These are phyloP conservation scores for Hypoxylon subgilvum DNA, from an alignment of 495 filamentous ascomycete species.

Conservation along the genomic window DNA sequence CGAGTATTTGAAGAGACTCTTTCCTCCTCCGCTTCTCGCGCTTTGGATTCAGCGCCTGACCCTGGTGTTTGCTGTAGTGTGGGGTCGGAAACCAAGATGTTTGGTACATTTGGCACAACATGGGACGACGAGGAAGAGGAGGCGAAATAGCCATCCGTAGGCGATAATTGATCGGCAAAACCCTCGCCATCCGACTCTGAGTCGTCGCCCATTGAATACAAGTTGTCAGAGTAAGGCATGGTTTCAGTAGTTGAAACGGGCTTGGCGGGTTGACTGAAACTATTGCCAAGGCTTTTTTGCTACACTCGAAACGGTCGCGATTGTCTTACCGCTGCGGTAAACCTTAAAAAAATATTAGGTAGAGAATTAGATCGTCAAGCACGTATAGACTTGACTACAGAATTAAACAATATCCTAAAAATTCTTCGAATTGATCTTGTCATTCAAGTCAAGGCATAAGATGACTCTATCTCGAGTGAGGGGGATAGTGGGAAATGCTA, in stretches of 20 bases:
- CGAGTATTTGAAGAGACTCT: slow-evolving; percentile 21
- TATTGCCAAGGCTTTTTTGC: slow-evolving; percentile 34
- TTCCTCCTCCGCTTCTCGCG: slow-evolving; percentile 47
- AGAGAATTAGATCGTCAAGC: too few species aligned
- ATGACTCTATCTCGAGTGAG: slow-evolving; percentile 20
- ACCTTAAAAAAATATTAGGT: neutral
- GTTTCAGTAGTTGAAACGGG: slow-evolving; percentile 35
- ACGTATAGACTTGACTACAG: neutral
- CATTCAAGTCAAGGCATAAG: neutral
- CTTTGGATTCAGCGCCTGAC: slow-evolving; percentile 47
- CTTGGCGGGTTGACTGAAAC: slow-evolving; percentile 34
- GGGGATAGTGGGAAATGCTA: slow-evolving; percentile 2
- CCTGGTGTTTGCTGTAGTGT: slow-evolving; percentile 41
- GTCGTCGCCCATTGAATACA: slow-evolving; percentile 49
- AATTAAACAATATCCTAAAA: neutral
- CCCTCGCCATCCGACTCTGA: slow-evolving; percentile 43
- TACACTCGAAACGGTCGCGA: slow-evolving; percentile 31
- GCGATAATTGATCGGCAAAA: slow-evolving; percentile 47
- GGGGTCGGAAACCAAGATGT: slow-evolving; percentile 51
- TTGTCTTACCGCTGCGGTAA: slow-evolving; percentile 21
- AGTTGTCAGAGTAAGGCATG: slow-evolving; percentile 54
- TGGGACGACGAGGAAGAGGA: slow-evolving; percentile 43
- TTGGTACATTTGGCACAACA: slow-evolving; percentile 46
- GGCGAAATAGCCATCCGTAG: slow-evolving; percentile 53
- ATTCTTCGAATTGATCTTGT: neutral